Conservation (phyloP, 805 yeast species). For the Grigorovia jiainica region DNA sequence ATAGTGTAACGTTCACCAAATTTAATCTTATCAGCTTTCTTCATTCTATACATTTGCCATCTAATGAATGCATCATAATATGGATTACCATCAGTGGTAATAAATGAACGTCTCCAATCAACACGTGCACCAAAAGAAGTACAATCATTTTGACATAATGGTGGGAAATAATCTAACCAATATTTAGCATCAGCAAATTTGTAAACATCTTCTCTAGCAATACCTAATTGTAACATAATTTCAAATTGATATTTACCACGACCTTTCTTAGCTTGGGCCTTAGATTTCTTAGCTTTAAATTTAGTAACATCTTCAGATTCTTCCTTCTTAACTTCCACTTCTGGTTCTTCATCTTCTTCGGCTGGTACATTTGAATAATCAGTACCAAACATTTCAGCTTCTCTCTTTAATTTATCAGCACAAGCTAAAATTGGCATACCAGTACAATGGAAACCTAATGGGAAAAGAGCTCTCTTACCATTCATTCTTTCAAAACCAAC, state of each 20-base stretch:
- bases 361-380: slow-evolving; percentile 64
- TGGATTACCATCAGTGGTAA: slow-evolving; percentile 92
- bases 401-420: slow-evolving; percentile 91
- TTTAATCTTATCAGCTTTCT: slow-evolving; percentile 81
- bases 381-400: slow-evolving; percentile 80
- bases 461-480: slow-evolving; percentile 87
- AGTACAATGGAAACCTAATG: slow-evolving; percentile 97
- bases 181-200: slow-evolving; percentile 86
- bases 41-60: slow-evolving; percentile 92
- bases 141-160: slow-evolving; percentile 74
- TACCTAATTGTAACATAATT: slow-evolving; percentile 91
- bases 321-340: slow-evolving; percentile 27
- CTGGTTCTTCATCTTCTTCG: slow-evolving; percentile 36
- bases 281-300: slow-evolving; percentile 86
- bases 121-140: slow-evolving; percentile 80
- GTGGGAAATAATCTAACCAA: slow-evolving; percentile 92
- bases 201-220: slow-evolving; percentile 69
- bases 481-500: slow-evolving; percentile 91
- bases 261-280: slow-evolving; percentile 90
- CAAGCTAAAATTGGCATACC: slow-evolving; percentile 97
- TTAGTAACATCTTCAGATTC: slow-evolving; percentile 74
- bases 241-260: slow-evolving; percentile 91
- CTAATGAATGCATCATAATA: slow-evolving; percentile 90
- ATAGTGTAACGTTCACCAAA: slow-evolving; percentile 97
- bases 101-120: slow-evolving; percentile 95